Evolutionary conservation across 805 yeast species (phyloP).

Genomic region (Wickerhamiella occidentalis): DNA sequence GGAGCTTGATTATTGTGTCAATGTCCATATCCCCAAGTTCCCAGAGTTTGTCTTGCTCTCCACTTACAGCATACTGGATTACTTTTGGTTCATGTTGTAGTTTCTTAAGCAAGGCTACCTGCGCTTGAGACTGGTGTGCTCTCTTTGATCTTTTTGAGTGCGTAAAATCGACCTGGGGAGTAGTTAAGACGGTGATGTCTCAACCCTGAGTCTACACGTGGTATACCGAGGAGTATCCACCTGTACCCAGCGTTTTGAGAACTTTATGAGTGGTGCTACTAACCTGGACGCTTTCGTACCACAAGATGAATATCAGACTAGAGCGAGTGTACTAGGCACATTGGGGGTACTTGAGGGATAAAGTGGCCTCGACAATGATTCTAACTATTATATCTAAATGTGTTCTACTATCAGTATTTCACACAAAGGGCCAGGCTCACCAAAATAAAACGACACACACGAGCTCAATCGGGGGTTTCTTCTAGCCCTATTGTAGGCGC

Average conservation of each 20-base stretch:
- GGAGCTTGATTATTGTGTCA: neutral
- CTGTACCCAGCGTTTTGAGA: neutral
- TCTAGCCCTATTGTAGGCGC: neutral
- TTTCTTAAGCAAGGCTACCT: neutral
- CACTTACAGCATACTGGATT: neutral
- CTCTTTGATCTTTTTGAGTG: conserved; percentile 1
- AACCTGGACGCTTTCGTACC: neutral
- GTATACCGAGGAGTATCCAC: neutral
- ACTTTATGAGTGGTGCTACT: neutral
- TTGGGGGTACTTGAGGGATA: too few species aligned
- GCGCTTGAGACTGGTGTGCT: neutral
- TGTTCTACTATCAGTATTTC: too few species aligned
- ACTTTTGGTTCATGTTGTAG: neutral
- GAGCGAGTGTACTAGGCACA: too few species aligned
- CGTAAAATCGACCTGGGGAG: neutral
- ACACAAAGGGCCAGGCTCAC: too few species aligned
- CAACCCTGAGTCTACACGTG: neutral
- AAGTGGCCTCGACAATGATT: too few species aligned
- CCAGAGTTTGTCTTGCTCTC: neutral
- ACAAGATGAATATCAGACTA: neutral
- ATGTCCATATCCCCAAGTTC: neutral
- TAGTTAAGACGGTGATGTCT: too few species aligned
- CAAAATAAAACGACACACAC: too few species aligned
- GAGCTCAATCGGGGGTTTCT: too few species aligned
- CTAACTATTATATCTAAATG: too few species aligned